Percentiles rank a stretch among this genome's conserved stretches.
These are phyloP conservation scores for Mycena latifolia DNA, from an alignment of 768 basidiomycete species.

Conservation along the genomic window DNA sequence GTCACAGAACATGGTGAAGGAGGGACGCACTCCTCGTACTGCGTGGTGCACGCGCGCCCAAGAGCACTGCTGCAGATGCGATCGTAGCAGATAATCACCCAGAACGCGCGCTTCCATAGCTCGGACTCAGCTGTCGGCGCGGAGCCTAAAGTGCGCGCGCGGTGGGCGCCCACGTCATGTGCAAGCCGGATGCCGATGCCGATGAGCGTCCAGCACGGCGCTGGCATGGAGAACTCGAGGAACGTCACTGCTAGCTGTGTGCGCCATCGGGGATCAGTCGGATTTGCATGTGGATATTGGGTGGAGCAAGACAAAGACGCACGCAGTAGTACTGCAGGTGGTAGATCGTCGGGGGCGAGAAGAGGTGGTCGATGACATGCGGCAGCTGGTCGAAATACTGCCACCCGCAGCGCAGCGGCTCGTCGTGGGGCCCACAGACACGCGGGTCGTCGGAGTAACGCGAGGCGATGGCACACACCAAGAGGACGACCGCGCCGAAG, in stretches of 20 bases:
- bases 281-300: too few species aligned
- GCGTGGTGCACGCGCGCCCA: constrained; percentile 67
- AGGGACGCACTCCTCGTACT: constrained; percentile 65
- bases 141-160: constrained; percentile 35
- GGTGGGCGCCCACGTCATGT: constrained; percentile 27
- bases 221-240: constrained; percentile 67
- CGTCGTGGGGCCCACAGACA: constrained; percentile 42
- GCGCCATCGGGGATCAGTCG: constrained; percentile 42
- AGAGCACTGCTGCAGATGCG: constrained; percentile 48
- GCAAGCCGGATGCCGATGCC: constrained; percentile 51
- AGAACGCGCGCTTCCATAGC: constrained; percentile 1
- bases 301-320: not conserved
- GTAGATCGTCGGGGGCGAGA: not conserved
- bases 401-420: constrained; percentile 65
- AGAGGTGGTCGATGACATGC: not conserved
- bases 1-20: too few species aligned
- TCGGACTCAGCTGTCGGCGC: not conserved
- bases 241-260: constrained; percentile 59
- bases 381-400: constrained; percentile 74
- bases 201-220: constrained; percentile 75
- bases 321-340: constrained; percentile 4
- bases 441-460: constrained; percentile 70
- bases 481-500: constrained; percentile 72
- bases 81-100: not conserved
- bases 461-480: constrained; percentile 79